A percentile compares a stretch with the other conserved stretches of the same genome.
These are phyloP conservation scores for Chlorella sp. DNA, from an alignment of 139 green algal genomes.

Conservation along the genomic window DNA sequence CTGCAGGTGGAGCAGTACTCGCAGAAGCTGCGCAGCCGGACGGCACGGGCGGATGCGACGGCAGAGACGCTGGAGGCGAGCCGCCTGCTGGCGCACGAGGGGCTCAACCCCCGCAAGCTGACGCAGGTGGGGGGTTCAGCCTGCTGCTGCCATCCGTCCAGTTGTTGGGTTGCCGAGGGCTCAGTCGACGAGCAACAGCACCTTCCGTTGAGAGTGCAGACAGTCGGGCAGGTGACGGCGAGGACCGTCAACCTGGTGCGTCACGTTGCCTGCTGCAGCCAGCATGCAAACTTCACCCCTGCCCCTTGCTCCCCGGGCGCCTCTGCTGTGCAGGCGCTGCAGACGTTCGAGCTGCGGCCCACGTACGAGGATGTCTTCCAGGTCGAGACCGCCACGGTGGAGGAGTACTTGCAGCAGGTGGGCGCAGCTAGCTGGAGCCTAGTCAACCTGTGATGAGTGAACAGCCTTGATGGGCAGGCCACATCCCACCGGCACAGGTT, in stretches of 20 bases:
- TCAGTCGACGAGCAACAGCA: too few species aligned
- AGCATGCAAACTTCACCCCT: too few species aligned
- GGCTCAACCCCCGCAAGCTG: slow-evolving; percentile 75
- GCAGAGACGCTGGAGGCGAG: slow-evolving; percentile 72
- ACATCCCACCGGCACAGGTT: too few species aligned
- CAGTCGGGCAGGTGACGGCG: too few species aligned
- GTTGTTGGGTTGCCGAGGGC: too few species aligned
- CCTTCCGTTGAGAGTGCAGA: too few species aligned
- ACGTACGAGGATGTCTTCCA: slow-evolving; percentile 85
- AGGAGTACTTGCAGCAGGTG: slow-evolving; percentile 89
- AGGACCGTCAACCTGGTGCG: too few species aligned
- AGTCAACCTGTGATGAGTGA: too few species aligned
- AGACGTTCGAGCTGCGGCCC: slow-evolving; percentile 75
- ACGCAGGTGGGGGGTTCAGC: slow-evolving; percentile 25
- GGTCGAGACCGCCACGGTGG: slow-evolving; percentile 70
- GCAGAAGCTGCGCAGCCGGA: slow-evolving; percentile 58
- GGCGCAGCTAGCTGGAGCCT: neutral
- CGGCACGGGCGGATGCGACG: slow-evolving; percentile 58
- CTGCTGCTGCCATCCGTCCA: too few species aligned
- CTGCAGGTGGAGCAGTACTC: slow-evolving; percentile 77
- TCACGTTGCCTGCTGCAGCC: too few species aligned
- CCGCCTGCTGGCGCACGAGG: slow-evolving; percentile 79
- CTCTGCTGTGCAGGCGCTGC: slow-evolving; percentile 52
- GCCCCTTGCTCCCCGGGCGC: too few species aligned
- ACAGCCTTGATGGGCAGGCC: too few species aligned